phyloP scores from a whole-genome alignment of 2,329 filamentous ascomycete species.

The Exophiala oligosperma region DNA sequence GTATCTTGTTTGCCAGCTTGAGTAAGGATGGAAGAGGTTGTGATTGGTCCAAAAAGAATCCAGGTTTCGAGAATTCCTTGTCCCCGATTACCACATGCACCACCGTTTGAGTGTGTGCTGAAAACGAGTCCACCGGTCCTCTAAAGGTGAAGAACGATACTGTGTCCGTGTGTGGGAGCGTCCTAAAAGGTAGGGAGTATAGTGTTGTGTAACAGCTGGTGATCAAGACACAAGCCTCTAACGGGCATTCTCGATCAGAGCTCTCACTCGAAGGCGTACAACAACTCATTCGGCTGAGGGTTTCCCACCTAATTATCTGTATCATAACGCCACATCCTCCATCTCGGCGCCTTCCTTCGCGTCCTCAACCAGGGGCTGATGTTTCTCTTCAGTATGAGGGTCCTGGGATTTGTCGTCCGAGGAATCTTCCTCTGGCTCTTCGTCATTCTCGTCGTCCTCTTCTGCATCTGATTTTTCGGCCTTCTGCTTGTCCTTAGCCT shows the following conservation, averaged over 20 bases:
- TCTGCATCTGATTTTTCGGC: slow-evolving; percentile 20
- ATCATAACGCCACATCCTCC: slow-evolving; percentile 31
- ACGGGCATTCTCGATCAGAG: too few relatives aligned
- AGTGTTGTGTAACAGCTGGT: too few relatives aligned
- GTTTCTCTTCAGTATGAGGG: slow-evolving; percentile 24
- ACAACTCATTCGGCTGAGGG: too few relatives aligned
- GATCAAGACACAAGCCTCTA: too few relatives aligned
- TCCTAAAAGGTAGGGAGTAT: too few relatives aligned
- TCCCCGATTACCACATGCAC: not conserved
- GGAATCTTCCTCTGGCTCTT: slow-evolving; percentile 18
- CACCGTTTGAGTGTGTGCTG: not conserved
- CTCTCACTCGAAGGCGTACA: too few relatives aligned
- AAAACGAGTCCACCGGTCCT: too few relatives aligned
- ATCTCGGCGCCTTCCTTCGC: slow-evolving; percentile 28
- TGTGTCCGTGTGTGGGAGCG: too few relatives aligned
- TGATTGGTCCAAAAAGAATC: not conserved
- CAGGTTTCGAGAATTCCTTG: not conserved
- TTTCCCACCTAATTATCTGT: not conserved
- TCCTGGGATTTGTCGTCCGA: slow-evolving; percentile 23
- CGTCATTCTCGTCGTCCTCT: slow-evolving; percentile 6
- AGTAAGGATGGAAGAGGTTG: not conserved
- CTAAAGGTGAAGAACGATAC: too few relatives aligned
- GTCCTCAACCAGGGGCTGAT: slow-evolving; percentile 31
- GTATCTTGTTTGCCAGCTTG: not conserved
- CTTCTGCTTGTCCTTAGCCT: slow-evolving; percentile 8